Percentiles rank a stretch among this genome's conserved stretches.
Conservation (phyloP, 2,329 filamentous ascomycete genomes). For the Diaporthe caulivora region DNA sequence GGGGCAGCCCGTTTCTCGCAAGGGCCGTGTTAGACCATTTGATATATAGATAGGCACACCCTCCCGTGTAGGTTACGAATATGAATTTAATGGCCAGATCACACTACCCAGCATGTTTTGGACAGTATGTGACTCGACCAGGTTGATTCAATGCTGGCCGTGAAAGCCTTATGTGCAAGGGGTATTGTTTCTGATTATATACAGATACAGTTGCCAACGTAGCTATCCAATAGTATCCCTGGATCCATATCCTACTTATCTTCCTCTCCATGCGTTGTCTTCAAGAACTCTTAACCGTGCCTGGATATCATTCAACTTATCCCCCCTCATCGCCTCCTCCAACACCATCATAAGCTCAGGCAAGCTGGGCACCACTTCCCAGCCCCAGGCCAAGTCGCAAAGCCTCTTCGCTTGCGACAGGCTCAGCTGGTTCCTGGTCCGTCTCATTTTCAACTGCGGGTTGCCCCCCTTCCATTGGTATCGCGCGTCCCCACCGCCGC, state of each 20-base stretch:
- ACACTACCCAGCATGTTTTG: neutral
- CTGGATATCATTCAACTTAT: slow-evolving; percentile 36
- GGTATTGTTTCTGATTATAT: slow-evolving; percentile 9
- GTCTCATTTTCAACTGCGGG: slow-evolving; percentile 12
- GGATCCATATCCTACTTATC: neutral
- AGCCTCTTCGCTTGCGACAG: slow-evolving; percentile 50
- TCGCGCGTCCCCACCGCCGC: slow-evolving; percentile 42
- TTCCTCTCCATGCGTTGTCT: neutral
- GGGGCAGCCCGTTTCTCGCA: slow-evolving; percentile 19
- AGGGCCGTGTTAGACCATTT: slow-evolving; percentile 30
- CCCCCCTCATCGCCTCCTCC: slow-evolving; percentile 39
- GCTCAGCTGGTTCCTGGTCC: slow-evolving; percentile 45
- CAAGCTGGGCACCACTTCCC: slow-evolving; percentile 48
- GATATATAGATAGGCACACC: slow-evolving; percentile 30
- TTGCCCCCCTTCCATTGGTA: slow-evolving; percentile 40
- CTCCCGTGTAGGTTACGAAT: neutral
- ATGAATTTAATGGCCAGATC: neutral
- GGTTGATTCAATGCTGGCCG: neutral
- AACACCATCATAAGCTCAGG: slow-evolving; percentile 45
- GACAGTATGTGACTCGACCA: neutral
- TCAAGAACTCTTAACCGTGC: slow-evolving; percentile 26
- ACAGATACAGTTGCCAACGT: neutral
- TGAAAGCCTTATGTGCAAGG: neutral
- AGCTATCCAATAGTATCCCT: neutral
- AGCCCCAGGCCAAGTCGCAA: slow-evolving; percentile 54